Evolutionary conservation across 108 stramenopile species (phyloP), one percentile per base, ranked within the genome.

Genomic region (Fragilaria radians): DNA sequence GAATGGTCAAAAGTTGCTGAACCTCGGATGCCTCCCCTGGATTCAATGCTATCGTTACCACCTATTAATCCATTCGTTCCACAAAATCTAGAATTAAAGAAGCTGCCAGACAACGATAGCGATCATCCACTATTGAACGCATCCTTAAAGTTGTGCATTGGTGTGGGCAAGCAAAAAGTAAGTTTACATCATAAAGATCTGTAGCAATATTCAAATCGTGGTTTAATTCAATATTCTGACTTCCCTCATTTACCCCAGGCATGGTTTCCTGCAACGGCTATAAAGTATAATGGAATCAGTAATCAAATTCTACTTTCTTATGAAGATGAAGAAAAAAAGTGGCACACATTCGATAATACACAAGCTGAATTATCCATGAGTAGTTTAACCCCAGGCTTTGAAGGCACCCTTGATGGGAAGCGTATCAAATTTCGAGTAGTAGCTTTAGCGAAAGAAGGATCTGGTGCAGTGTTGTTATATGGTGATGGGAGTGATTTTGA

Each of bases 241-340:
- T 23, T 45, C 7, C 28, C n/a, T 5, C n/a, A 17, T 27, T 5
- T 2, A 4, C 32, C 29, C n/a, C 28, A 79, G 66, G 53, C 73
- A 52, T 92, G 85, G 85, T 89, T 83, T 26, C 81, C 87, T 21
- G 86, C 81, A 0, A 75, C 77, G 18, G 79, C 79, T 3, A 74
- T 70, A 0, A 77, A 85, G 59, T 92, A 79, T 67, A 75, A 89
- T 59, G 49, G 66, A 7, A 64, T 70, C 17, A 78, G 67, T 24
- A 82, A 80, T 48, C 54, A 59, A 27, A 59, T 91, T 31, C 62
- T 86, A 34, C 57, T 85, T 27, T 70, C 76, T 1, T 88, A 86
- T 52, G 91, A 92, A 66, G 91, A 89, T 42, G 85, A 80, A 48
- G 79, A 78, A 27, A 77, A 88, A 65, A 72, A 78, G 60, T 92